phyloP scores from a whole-genome alignment of 805 yeast species.

The Nakazawaea molendinolei region DNA sequence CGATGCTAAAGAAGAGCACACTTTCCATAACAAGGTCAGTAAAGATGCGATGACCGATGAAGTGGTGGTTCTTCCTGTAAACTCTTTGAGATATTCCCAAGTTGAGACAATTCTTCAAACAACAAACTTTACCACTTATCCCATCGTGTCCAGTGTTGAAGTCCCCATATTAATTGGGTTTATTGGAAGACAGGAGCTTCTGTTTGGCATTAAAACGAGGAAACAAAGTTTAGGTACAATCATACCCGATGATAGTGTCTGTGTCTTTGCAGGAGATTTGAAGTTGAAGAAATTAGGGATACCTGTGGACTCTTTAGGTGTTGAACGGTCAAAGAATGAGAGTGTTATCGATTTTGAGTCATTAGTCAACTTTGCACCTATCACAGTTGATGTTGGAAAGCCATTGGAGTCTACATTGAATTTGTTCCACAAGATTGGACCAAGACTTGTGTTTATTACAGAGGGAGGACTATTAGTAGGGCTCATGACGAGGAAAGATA shows the following conservation, averaged over 20 bases:
- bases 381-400: constrained; percentile 46
- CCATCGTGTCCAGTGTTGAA: constrained; percentile 37
- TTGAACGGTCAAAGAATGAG: not conserved
- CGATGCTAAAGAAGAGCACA: constrained; percentile 62
- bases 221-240: constrained; percentile 18
- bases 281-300: constrained; percentile 14
- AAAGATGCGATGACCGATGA: constrained; percentile 57
- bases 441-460: constrained; percentile 64
- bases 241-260: constrained; percentile 13
- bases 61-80: constrained; percentile 31
- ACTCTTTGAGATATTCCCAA: constrained; percentile 26
- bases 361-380: constrained; percentile 49
- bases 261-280: constrained; percentile 15
- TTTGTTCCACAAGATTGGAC: constrained; percentile 74
- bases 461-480: constrained; percentile 61
- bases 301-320: constrained; percentile 11
- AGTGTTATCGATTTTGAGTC: constrained; percentile 20
- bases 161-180: constrained; percentile 38
- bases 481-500: constrained; percentile 78
- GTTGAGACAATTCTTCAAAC: constrained; percentile 27
- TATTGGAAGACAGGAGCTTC: constrained; percentile 36
- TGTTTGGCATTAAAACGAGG: constrained; percentile 20
- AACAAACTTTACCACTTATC: constrained; percentile 41
- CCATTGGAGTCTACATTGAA: constrained; percentile 58
- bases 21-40: constrained; percentile 37